Base-by-base conservation (phyloP, 2,329 filamentous ascomycete species). In the Talaromyces sp. region DNA sequence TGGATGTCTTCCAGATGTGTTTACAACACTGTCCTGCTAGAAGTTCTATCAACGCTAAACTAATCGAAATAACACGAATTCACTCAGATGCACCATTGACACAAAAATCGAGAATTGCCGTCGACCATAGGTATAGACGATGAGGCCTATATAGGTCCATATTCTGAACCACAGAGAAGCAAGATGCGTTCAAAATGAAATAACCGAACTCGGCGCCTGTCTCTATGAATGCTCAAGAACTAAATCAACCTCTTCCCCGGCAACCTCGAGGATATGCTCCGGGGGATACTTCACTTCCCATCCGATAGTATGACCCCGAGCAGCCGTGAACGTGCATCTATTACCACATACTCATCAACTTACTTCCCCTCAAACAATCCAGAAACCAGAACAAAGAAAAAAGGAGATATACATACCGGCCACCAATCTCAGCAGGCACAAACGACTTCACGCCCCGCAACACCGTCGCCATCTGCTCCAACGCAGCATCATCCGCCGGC, bases 221-320 rank as follows among this genome's bases (percentile, higher is more conserved):
- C 5, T 11, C 45, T 48, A 48, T 33, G 51, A 53, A 22, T 39
- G 22, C n/a, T 62, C 56, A 60, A 77, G 60, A 17, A 81, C 79
- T 17, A 77, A 57, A 10, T 77, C 74, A 1, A 81, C 78, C 58
- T 82, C 80, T 0, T 68, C 73, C 45, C 77, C 76, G 1, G 75
- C 76, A 31, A 64, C 65, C 46, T 80, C 74, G 1, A 83, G 61
- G 10, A 81, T 77, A 65, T 82, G 77, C 53, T 77, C 67, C 0
- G 78, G 65, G 0, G 64, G 33, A 60, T 75, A 79, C 15, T 70
- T 57, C 0, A 80, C 69, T 55, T 68, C 73, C 80, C 80, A 82
- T 0, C 78, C 79, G 39, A 82, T 67, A 19, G 69, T 63, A 17
- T 62, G 64, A 1, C 75, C 79, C 53, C 75, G 72, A 2, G 69